These are phyloP conservation scores for Chrysoporthe puriensis DNA, from an alignment of 2,329 filamentous ascomycete genomes.

Conservation along the genomic window DNA sequence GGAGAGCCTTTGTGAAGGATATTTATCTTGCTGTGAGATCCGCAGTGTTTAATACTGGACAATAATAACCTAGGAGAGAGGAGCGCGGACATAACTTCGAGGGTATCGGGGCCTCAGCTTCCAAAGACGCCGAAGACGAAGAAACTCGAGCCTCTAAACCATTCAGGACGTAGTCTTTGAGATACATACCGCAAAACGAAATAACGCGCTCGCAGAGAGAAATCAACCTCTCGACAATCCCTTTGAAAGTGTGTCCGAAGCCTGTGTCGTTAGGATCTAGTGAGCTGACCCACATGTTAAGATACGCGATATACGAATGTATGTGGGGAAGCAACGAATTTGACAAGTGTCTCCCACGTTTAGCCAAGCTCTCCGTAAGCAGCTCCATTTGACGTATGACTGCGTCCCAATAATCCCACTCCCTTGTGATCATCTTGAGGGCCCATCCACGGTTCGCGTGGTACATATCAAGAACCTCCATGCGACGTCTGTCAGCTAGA, in stretches of 20 bases:
- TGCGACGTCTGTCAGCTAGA: constrained; percentile 12
- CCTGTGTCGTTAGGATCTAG: no score
- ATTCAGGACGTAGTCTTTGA: neutral
- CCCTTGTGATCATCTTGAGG: neutral
- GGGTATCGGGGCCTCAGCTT: neutral
- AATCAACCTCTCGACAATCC: neutral
- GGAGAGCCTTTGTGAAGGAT: neutral
- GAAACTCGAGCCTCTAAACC: neutral
- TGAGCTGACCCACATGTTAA: neutral
- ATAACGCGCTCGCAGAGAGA: neutral
- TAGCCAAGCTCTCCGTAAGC: neutral
- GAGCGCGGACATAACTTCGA: neutral
- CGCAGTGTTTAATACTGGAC: neutral
- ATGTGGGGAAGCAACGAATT: neutral
- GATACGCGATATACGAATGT: neutral
- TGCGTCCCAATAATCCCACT: neutral
- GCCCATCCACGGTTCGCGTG: neutral
- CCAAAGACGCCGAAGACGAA: neutral
- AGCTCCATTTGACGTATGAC: neutral
- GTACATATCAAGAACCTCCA: neutral
- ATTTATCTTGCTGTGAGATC: neutral
- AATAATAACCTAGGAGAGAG: neutral
- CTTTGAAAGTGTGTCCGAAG: neutral
- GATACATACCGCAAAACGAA: neutral
- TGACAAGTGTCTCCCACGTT: neutral